A percentile compares a stretch with the other conserved stretches of the same genome.
These are phyloP conservation scores for Carpinus viminea DNA, from an alignment of 306 rosid genomes.

Conservation along the genomic window DNA sequence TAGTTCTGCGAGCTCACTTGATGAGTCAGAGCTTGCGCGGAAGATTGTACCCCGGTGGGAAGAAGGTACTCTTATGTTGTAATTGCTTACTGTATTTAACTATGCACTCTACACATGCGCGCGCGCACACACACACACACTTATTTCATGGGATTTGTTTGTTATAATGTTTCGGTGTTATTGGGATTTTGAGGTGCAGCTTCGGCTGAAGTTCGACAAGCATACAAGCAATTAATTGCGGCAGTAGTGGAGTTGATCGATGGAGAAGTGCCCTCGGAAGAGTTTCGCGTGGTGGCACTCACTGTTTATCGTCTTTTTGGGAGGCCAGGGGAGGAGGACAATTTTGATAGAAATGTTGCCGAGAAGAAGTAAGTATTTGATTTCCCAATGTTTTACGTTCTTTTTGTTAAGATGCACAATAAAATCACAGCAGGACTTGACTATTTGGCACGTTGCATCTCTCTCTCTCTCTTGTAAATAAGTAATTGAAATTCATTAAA, in stretches of 20 bases:
- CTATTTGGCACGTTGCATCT: neutral
- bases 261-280: constrained; percentile 83
- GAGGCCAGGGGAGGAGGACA: constrained; percentile 29
- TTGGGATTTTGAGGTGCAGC: constrained; percentile 38
- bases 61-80: constrained; percentile 38
- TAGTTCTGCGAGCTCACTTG: constrained; percentile 39
- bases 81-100: neutral
- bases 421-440: constrained; percentile 13
- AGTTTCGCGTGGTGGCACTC: constrained; percentile 72
- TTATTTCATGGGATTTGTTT: neutral
- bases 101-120: neutral
- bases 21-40: constrained; percentile 53
- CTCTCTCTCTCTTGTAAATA: neutral
- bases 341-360: constrained; percentile 25
- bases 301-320: constrained; percentile 42
- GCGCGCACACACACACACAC: neutral
- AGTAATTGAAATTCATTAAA: no score
- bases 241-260: constrained; percentile 80
- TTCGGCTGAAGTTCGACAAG: constrained; percentile 45
- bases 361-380: constrained; percentile 51
- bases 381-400: neutral
- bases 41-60: constrained; percentile 53
- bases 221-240: constrained; percentile 69
- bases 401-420: neutral
- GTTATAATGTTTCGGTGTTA: neutral